phyloP scores from a whole-genome alignment of 768 basidiomycete species.

The Chalciporus piperatus region DNA sequence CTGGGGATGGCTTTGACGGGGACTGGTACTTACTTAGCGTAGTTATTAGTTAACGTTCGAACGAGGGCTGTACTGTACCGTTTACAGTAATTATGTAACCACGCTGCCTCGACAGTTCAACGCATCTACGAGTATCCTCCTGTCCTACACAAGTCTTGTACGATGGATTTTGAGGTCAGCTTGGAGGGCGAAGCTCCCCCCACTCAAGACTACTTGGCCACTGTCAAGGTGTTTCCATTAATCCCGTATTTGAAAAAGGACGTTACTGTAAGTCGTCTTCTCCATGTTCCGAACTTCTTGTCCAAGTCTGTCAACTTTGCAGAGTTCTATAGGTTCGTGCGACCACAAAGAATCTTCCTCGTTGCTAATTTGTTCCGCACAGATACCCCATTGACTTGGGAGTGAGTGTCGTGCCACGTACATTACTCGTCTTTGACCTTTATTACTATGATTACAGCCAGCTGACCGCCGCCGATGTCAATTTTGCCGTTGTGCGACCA shows the following conservation, averaged over 20 bases:
- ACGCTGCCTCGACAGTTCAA: no score
- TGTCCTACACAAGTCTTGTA: no score
- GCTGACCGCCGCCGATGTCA: constrained; percentile 78
- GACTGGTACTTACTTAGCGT: no score
- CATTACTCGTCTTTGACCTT: neutral
- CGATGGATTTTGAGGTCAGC: constrained; percentile 33
- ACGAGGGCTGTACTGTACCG: no score
- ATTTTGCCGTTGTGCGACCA: constrained; percentile 76
- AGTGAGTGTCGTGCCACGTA: constrained; percentile 46
- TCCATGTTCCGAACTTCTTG: constrained; percentile 13
- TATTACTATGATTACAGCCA: constrained; percentile 49
- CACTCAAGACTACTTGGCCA: constrained; percentile 53
- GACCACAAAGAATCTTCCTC: neutral
- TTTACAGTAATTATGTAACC: no score
- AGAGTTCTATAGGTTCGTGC: constrained; percentile 30
- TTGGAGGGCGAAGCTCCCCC: constrained; percentile 47
- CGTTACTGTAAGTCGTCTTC: constrained; percentile 50
- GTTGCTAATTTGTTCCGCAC: neutral
- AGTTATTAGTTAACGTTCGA: no score
- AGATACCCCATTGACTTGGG: constrained; percentile 79
- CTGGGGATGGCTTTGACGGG: no score
- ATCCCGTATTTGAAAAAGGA: constrained; percentile 72
- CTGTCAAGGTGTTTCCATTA: constrained; percentile 77
- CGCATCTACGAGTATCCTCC: no score
- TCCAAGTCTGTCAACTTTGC: neutral